Evolutionary conservation across 2,329 filamentous ascomycete genomes (phyloP), one percentile per base, ranked within the genome.

Genomic region (Fusarium neocosmosporiellum): DNA sequence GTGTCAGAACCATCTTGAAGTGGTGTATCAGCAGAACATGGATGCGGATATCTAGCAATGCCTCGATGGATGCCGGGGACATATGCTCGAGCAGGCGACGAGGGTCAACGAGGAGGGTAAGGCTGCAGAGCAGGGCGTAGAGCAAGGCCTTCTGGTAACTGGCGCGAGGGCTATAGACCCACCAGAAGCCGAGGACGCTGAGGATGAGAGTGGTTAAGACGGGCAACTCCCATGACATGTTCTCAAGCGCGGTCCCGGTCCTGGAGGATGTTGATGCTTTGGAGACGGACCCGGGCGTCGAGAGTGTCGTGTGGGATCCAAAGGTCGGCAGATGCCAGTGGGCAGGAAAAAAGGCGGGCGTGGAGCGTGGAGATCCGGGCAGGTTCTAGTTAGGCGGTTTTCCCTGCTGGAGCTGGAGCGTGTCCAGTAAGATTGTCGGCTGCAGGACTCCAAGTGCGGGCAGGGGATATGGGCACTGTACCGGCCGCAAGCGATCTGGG

Each of bases 1-100:
- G 84, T 50, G 86, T 88, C 67, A 90, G 78, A 58, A 88, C 79
- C 88, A 90, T 89, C 72, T 84, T 88, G 66, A 86, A 84, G 81
- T 89, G 84, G 66, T 84, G 82, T 37, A 85, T 71, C 29, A 88
- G 76, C 69, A 88, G 78, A 29, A 83, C 81, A 79, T 88, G 84
- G 67, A 88, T 82, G 62, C 81, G 84, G 41, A 86, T 79, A 64
- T 83, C 78, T 66, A 82, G 80, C 71, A 85, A 78, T 67, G 77
- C 75, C 73, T 79, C 74, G 71, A 80, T 70, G 63, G 76, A 74
- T 58, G 72, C 69, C 18, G 75, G 70, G 64, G 76, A 79, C 63
- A 79, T 75, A 71, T 78, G 76, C 69, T 79, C 76, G 58, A 78
- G 65, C 41, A 79, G 68, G 50, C 74, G 75, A 67, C 77, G 80